Evolutionary conservation across 129 eudicot species (phyloP), one percentile per base, ranked within the genome.

Genomic region (Flaveria bidentis): DNA sequence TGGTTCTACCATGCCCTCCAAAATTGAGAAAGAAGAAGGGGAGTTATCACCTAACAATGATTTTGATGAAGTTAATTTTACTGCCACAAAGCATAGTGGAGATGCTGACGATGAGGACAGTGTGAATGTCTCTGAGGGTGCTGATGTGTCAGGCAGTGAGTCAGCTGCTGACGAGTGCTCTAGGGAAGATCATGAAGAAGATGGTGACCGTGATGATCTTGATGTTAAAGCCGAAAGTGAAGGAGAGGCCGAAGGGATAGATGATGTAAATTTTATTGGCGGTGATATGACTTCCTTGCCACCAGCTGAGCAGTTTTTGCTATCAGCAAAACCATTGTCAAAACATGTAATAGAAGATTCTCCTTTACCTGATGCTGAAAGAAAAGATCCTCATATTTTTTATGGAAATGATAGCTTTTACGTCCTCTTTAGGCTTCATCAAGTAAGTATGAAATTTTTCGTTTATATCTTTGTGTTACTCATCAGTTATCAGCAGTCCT

Each of bases 1-100:
- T 60, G 88, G 30, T 75, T 67, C 79, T 28, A 78, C 75, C 52
- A 87, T 82, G 53, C 84, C 84, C n/a, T 73, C 87, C 58, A 94
- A 89, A 84, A 82, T 42, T 60, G 99, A 94, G 81, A 94, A 91
- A 85, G 99, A 94, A 85, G 99, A 94, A 78, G 99, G 99, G 11
- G 99, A 94, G 80, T 78, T 94, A 69, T 94, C 97, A 60, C 99
- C 99, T 39, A 89, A 78, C 71, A 84, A 88, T 50, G 98, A 91
- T 73, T 84, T 81, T 80, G 98, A 91, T 73, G 98, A 90, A 79
- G 89, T 77, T 67, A 88, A 83, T 63, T 76, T 81, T 53, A 87
- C 74, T 61, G 86, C 78, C 55, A 65, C 78, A 55, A 11, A 50
- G 71, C 70, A 61, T 51, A 58, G 60, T 69, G 89, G 83, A 55